These are phyloP conservation scores for Citrus mangshanensis DNA, from an alignment of 345 rosid genomes.

Conservation along the genomic window DNA sequence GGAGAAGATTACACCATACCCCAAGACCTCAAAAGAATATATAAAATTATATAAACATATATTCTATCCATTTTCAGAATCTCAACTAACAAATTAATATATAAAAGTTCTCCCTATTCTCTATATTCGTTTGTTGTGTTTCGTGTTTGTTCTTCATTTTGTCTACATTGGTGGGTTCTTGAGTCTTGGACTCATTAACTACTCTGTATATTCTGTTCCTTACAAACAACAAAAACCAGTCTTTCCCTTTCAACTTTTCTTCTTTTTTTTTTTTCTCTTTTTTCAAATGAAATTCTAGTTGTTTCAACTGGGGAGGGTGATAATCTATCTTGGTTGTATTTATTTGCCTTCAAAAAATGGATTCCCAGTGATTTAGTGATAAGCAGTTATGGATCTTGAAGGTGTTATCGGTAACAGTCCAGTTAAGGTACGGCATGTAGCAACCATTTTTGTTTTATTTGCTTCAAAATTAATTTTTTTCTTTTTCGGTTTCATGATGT, in stretches of 20 bases:
- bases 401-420: conserved; percentile 40
- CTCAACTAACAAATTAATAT: not conserved
- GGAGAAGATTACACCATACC: not conserved
- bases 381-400: conserved; percentile 64
- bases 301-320: conserved; percentile 32
- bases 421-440: conserved; percentile 47
- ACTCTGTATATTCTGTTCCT: conserved; percentile 5
- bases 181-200: not conserved
- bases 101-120: conserved; percentile 7
- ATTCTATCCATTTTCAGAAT: not conserved
- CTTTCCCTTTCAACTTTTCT: not conserved
- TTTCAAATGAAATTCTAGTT: conserved; percentile 3
- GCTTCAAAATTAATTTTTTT: conserved; percentile 7
- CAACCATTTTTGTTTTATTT: not conserved
- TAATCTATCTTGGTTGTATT: conserved; percentile 23
- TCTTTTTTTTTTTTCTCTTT: not conserved
- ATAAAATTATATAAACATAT: not conserved
- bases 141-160: conserved; percentile 28
- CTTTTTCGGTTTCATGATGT: conserved; percentile 8
- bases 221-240: not conserved
- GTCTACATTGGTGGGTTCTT: conserved; percentile 25
- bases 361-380: conserved; percentile 25
- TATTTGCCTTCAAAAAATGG: conserved; percentile 26
- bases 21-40: conserved; percentile 1
- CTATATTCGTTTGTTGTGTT: conserved; percentile 28